These are phyloP conservation scores for Boeremia lycopersici DNA, from an alignment of 2,329 filamentous ascomycete species.

Conservation along the genomic window DNA sequence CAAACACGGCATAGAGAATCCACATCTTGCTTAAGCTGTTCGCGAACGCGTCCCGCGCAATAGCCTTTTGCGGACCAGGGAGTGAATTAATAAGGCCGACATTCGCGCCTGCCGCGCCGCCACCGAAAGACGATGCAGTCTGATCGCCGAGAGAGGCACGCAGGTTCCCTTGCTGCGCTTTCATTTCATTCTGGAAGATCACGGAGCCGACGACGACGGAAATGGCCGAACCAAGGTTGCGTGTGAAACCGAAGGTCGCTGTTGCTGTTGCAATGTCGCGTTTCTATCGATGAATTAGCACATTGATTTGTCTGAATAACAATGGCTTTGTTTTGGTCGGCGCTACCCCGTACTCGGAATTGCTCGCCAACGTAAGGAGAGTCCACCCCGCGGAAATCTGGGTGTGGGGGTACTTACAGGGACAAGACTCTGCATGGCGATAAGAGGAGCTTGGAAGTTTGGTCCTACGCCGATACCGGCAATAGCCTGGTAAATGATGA, in stretches of 20 bases:
- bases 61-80: slow-evolving; percentile 51
- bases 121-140: slow-evolving; percentile 60
- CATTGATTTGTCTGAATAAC: not conserved
- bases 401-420: slow-evolving; percentile 42
- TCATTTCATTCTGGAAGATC: slow-evolving; percentile 78
- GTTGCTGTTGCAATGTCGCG: slow-evolving; percentile 72
- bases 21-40: slow-evolving; percentile 55
- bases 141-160: slow-evolving; percentile 57
- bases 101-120: slow-evolving; percentile 66
- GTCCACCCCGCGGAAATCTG: not conserved
- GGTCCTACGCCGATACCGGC: slow-evolving; percentile 61
- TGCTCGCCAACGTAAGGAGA: not conserved
- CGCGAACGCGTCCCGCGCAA: slow-evolving; percentile 52
- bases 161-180: slow-evolving; percentile 59
- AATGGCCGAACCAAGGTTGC: slow-evolving; percentile 71
- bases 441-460: slow-evolving; percentile 71
- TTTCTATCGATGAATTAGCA: slow-evolving; percentile 34
- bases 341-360: not conserved
- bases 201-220: slow-evolving; percentile 77
- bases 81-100: slow-evolving; percentile 63
- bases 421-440: slow-evolving; percentile 70
- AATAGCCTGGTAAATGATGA: slow-evolving; percentile 49
- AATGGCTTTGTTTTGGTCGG: not conserved
- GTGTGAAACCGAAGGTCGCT: slow-evolving; percentile 69
- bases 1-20: slow-evolving; percentile 55